phyloP scores from a whole-genome alignment of 164 flowering plant genomes.

The Berberis thunbergii region DNA sequence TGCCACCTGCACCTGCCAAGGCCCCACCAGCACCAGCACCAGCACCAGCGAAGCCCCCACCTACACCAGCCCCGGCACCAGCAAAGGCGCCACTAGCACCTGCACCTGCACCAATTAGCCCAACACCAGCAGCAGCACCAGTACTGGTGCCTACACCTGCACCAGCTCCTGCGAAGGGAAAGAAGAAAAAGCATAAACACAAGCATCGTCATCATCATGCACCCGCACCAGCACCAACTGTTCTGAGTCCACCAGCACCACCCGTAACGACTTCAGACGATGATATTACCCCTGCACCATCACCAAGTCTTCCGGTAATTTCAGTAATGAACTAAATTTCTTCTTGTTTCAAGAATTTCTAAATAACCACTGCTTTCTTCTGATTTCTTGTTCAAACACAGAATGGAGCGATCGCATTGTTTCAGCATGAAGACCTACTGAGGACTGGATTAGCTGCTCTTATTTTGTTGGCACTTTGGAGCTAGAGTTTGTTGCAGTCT shows the following conservation, averaged over 20 bases:
- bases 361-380: too few relatives aligned
- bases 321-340: not conserved
- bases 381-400: conserved; percentile 12
- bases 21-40: conserved; percentile 16
- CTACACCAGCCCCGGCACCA: conserved; percentile 19
- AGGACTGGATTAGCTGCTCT: conserved; percentile 21
- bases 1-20: conserved; percentile 17
- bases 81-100: conserved; percentile 22
- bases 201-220: conserved; percentile 42
- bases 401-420: conserved; percentile 31
- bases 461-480: conserved; percentile 17
- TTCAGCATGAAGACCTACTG: conserved; percentile 16
- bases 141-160: conserved; percentile 27
- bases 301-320: conserved; percentile 35
- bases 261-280: conserved; percentile 31
- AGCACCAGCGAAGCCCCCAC: conserved; percentile 11
- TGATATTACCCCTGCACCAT: conserved; percentile 39
- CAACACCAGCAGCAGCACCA: conserved; percentile 21
- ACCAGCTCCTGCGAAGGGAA: conserved; percentile 32
- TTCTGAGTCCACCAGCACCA: conserved; percentile 59
- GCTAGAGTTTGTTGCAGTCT: conserved; percentile 6
- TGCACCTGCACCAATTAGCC: conserved; percentile 20
- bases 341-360: not conserved
- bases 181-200: conserved; percentile 27
- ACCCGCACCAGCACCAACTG: conserved; percentile 43